These are phyloP conservation scores for Clarireedia monteithiana DNA, from an alignment of 2,329 filamentous ascomycete genomes.

Conservation along the genomic window DNA sequence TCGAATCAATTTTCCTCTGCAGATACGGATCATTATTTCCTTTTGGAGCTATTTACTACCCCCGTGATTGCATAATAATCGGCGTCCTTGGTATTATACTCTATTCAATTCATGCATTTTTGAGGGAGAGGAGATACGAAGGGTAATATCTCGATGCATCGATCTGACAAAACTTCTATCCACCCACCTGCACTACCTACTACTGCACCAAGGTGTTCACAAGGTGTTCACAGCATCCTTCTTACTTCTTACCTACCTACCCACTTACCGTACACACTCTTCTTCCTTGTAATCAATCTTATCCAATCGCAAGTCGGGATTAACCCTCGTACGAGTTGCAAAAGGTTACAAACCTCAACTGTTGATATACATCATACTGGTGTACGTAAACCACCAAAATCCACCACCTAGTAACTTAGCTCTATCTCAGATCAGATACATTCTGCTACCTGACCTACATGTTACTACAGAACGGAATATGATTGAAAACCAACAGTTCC, in stretches of 20 bases:
- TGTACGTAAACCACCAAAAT: neutral
- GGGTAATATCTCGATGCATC: neutral
- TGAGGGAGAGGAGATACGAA: neutral
- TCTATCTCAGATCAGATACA: neutral
- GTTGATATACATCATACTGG: constrained; percentile 4
- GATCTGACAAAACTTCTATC: neutral
- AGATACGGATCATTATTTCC: constrained; percentile 1
- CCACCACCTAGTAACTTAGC: neutral
- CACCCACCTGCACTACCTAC: neutral
- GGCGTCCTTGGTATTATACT: constrained; percentile 5
- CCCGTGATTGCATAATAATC: constrained; percentile 7
- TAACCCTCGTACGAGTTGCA: constrained; percentile 1
- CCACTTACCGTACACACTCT: too few relatives aligned
- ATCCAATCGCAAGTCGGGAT: constrained; percentile 1
- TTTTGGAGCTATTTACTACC: neutral
- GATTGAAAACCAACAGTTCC: constrained; percentile 5
- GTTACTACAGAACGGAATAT: neutral
- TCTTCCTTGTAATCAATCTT: neutral
- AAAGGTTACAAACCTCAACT: neutral
- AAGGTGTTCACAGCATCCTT: too few relatives aligned
- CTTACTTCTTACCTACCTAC: too few relatives aligned
- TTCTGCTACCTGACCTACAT: neutral
- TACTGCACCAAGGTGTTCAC: too few relatives aligned
- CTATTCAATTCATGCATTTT: neutral
- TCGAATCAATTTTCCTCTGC: neutral